Evolutionary conservation across 306 rosid genomes (phyloP).

Genomic region (Glycyrrhiza uralensis): DNA sequence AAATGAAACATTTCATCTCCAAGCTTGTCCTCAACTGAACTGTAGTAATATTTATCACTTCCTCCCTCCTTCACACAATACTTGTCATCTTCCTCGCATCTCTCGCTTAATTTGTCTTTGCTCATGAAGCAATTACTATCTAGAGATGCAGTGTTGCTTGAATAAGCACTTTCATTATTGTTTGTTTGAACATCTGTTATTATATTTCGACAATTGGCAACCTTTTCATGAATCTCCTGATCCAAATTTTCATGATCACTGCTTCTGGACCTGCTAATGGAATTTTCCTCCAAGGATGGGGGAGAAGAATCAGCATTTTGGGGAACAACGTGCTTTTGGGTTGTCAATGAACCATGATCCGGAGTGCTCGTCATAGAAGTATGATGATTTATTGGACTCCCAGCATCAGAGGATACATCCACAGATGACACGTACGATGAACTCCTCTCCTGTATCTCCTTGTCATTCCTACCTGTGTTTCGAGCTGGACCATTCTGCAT

Average conservation of each 20-base stretch:
- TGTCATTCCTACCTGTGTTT: slow-evolving; percentile 32
- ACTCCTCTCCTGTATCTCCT: slow-evolving; percentile 47
- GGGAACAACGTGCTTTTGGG: slow-evolving; percentile 33
- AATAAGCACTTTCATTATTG: slow-evolving; percentile 17
- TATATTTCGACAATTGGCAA: slow-evolving; percentile 10
- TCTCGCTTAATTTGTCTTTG: slow-evolving; percentile 30
- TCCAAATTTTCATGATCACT: slow-evolving; percentile 30
- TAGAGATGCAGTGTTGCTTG: slow-evolving; percentile 23
- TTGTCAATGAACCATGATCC: slow-evolving; percentile 33
- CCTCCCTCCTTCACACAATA: slow-evolving; percentile 32
- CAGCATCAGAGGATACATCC: slow-evolving; percentile 58
- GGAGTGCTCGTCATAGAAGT: slow-evolving; percentile 39
- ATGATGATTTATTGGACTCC: slow-evolving; percentile 58
- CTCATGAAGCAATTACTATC: background rate
- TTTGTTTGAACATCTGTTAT: slow-evolving; percentile 24
- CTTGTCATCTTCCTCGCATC: slow-evolving; percentile 29
- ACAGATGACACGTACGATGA: slow-evolving; percentile 51
- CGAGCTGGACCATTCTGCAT: slow-evolving; percentile 53
- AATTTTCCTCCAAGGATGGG: slow-evolving; percentile 40
- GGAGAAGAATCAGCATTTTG: slow-evolving; percentile 47
- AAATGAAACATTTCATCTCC: slow-evolving; percentile 29
- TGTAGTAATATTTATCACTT: slow-evolving; percentile 26
- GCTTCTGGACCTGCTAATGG: slow-evolving; percentile 36
- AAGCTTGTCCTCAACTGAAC: slow-evolving; percentile 35
- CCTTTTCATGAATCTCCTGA: slow-evolving; percentile 32